Evolutionary conservation across 2,329 filamentous ascomycete species (phyloP).

Genomic region (Sclerotinia spermophila): DNA sequence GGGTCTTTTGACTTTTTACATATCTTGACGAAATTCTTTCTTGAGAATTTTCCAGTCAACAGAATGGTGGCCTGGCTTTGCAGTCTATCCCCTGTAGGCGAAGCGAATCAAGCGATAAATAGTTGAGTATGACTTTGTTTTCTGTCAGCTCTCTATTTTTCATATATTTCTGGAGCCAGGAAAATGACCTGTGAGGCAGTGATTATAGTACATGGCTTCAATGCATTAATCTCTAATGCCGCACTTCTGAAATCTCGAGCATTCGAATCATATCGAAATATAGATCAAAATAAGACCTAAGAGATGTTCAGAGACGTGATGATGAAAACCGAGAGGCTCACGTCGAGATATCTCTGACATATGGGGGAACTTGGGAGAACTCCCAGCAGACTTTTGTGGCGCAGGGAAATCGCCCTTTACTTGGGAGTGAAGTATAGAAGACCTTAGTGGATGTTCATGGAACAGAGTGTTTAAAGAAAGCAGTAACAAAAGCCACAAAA

Average conservation of each 20-base stretch:
- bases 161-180: too few species aligned
- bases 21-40: too few species aligned
- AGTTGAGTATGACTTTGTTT: too few species aligned
- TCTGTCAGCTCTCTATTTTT: too few species aligned
- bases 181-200: too few species aligned
- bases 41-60: too few species aligned
- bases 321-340: neutral
- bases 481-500: neutral
- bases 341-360: neutral
- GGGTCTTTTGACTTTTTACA: too few species aligned
- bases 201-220: too few species aligned
- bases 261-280: neutral
- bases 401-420: neutral
- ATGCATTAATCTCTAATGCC: neutral
- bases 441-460: neutral
- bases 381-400: neutral
- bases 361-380: neutral
- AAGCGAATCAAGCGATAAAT: too few species aligned
- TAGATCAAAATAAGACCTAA: neutral
- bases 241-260: neutral
- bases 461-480: neutral
- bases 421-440: neutral
- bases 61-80: too few species aligned
- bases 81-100: too few species aligned
- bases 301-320: neutral